Percentiles rank a stretch among this genome's conserved stretches.
These are phyloP conservation scores for Malus hybrid DNA, from an alignment of 331 rosid species.

Conservation along the genomic window DNA sequence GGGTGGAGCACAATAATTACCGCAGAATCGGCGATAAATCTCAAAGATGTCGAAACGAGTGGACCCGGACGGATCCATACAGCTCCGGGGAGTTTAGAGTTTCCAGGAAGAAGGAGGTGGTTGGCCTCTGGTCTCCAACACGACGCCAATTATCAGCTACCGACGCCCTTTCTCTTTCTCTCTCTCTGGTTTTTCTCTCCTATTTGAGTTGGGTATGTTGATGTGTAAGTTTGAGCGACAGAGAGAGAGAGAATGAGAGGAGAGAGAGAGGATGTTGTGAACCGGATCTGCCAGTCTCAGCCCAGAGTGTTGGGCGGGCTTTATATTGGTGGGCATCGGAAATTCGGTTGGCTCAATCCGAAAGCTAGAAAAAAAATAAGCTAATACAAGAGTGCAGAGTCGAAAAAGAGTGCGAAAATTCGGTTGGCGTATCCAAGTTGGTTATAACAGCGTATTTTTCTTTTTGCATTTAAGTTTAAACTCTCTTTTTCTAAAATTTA, in stretches of 20 bases:
- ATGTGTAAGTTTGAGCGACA: not conserved
- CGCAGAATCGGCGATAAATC: conserved; percentile 62
- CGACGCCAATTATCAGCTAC: not conserved
- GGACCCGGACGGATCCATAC: conserved; percentile 46
- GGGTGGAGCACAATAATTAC: conserved; percentile 23
- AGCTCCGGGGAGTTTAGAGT: conserved; percentile 20
- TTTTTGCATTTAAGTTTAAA: too few species aligned
- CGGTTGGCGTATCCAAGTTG: too few species aligned
- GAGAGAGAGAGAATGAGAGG: not conserved
- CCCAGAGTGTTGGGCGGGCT: not conserved
- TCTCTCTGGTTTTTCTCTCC: not conserved
- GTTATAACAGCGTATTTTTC: too few species aligned
- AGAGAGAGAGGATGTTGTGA: not conserved
- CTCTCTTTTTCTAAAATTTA: too few species aligned
- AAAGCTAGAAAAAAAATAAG: too few species aligned
- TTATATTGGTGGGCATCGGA: too few species aligned
- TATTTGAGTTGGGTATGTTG: not conserved
- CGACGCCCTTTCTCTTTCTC: not conserved
- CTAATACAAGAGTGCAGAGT: too few species aligned
- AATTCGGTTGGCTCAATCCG: too few species aligned
- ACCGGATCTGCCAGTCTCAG: not conserved
- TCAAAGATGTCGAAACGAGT: conserved; percentile 46
- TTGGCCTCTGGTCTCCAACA: not conserved
- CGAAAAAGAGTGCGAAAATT: too few species aligned
- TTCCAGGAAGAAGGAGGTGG: not conserved